phyloP scores from a whole-genome alignment of 2,329 filamentous ascomycete species.

The Pseudohalonectria lignicola region DNA sequence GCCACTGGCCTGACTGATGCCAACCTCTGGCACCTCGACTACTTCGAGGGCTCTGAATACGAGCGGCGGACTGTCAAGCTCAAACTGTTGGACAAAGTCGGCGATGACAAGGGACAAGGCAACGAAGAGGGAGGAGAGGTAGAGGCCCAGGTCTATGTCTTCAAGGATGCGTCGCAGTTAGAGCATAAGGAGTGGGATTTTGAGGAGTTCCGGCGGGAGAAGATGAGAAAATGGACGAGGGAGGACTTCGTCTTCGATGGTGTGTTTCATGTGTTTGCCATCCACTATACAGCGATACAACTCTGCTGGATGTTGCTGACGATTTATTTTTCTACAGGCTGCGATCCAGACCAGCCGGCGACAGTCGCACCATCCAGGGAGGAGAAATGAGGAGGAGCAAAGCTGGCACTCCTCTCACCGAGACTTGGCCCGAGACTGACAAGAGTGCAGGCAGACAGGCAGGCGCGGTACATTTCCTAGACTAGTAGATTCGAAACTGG shows the following conservation, averaged over 20 bases:
- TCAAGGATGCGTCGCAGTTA: conserved; percentile 35
- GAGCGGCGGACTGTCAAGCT: conserved; percentile 42
- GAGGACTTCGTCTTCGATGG: conserved; percentile 34
- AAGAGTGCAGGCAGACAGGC: too few relatives aligned
- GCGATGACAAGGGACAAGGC: conserved; percentile 25
- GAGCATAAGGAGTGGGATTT: conserved; percentile 82
- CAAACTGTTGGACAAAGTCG: conserved; percentile 31
- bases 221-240: conserved; percentile 46
- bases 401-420: too few relatives aligned
- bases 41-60: conserved; percentile 75
- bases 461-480: too few relatives aligned
- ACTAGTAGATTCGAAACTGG: too few relatives aligned
- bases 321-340: too few relatives aligned
- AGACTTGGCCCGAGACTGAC: too few relatives aligned
- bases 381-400: not conserved
- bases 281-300: too few relatives aligned
- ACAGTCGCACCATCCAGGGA: conserved; percentile 5
- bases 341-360: conserved; percentile 9
- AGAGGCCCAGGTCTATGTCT: conserved; percentile 56
- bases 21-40: conserved; percentile 66
- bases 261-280: conserved; percentile 13
- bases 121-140: conserved; percentile 32
- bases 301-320: too few relatives aligned
- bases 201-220: conserved; percentile 68
- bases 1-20: conserved; percentile 68